Evolutionary conservation across 306 rosid genomes (phyloP).

Genomic region (Begonia masoniana): DNA sequence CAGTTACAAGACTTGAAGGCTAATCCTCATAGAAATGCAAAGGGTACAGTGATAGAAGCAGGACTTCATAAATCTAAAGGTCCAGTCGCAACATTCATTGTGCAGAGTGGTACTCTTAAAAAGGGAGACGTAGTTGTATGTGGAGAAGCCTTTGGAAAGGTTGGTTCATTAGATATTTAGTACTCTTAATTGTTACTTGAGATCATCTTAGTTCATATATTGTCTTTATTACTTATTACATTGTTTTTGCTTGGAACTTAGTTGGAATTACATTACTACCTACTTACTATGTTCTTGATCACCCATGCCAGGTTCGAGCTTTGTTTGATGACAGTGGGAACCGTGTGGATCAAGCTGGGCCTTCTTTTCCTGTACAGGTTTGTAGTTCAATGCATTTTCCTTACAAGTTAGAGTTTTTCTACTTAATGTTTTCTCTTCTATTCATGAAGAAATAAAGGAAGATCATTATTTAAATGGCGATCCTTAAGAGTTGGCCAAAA

Average conservation of each 20-base stretch:
- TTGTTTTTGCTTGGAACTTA: not conserved
- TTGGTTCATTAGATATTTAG: constrained; percentile 18
- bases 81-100: constrained; percentile 79
- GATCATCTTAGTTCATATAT: constrained; percentile 1
- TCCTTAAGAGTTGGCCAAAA: too few species aligned
- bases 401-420: too few species aligned
- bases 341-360: constrained; percentile 73
- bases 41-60: constrained; percentile 90
- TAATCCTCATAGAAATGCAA: constrained; percentile 82
- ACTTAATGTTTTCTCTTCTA: too few species aligned
- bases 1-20: constrained; percentile 99
- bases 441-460: too few species aligned
- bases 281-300: too few species aligned
- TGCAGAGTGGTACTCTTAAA: constrained; percentile 87
- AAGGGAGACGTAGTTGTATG: constrained; percentile 68
- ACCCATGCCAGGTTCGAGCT: constrained; percentile 63
- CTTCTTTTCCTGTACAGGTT: constrained; percentile 93
- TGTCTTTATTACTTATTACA: not conserved
- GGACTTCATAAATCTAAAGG: constrained; percentile 93
- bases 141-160: constrained; percentile 98
- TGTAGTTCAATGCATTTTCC: constrained; percentile 9
- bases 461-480: too few species aligned
- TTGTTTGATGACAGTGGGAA: constrained; percentile 85
- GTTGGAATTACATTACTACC: too few species aligned
- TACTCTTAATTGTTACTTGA: not conserved